A percentile compares a stretch with the other conserved stretches of the same genome.
These are phyloP conservation scores for Amanita rubescens DNA, from an alignment of 768 basidiomycete species.

Conservation along the genomic window DNA sequence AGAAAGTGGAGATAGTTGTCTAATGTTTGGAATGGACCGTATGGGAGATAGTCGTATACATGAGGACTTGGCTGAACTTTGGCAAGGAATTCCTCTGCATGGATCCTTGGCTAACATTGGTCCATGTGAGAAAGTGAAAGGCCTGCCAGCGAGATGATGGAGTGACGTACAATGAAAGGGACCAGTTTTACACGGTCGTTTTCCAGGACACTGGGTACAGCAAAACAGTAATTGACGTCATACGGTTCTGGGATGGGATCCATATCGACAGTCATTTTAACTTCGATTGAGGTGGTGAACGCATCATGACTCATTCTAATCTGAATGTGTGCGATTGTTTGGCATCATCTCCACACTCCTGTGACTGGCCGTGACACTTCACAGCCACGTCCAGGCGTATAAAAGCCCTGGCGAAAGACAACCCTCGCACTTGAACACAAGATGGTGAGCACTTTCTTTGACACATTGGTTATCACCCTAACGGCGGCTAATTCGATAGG, in stretches of 20 bases:
- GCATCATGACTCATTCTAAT: no score
- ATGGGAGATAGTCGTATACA: conserved; percentile 41
- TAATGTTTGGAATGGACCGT: conserved; percentile 36
- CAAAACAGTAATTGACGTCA: conserved; percentile 44
- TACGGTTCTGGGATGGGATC: background rate
- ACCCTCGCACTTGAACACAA: background rate
- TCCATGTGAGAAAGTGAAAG: background rate
- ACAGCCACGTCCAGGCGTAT: no score
- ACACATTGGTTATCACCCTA: background rate
- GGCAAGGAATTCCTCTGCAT: conserved; percentile 33
- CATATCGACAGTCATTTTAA: no score
- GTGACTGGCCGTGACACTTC: no score
- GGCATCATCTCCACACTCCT: background rate
- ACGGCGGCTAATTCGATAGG: conserved; percentile 26
- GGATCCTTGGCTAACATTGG: conserved; percentile 32
- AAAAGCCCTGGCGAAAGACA: no score
- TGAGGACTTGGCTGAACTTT: conserved; percentile 27
- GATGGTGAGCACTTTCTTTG: background rate
- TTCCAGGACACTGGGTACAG: conserved; percentile 35
- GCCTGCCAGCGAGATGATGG: no score
- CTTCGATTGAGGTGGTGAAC: no score
- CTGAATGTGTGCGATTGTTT: background rate
- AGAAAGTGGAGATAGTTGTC: conserved; percentile 30
- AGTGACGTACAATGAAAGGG: conserved; percentile 41
- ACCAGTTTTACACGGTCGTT: conserved; percentile 40